A percentile compares a stretch with the other conserved stretches of the same genome.
These are phyloP conservation scores for Penicillium parvum DNA, from an alignment of 495 filamentous ascomycete species.

Conservation along the genomic window DNA sequence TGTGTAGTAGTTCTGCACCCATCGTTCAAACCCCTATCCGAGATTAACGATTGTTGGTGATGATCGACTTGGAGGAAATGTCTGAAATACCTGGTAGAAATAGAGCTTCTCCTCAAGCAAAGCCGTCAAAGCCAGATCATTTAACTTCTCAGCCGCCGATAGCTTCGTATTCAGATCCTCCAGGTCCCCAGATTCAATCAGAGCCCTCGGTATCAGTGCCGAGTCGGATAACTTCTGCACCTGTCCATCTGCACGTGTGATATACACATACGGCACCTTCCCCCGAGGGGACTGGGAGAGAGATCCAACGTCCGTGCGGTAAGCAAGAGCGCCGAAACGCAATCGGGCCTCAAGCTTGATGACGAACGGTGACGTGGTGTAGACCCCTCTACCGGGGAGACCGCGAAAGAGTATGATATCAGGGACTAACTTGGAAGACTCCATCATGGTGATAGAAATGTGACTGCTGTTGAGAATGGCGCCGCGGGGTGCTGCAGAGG, in stretches of 20 bases:
- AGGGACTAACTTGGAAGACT: neutral
- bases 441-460: neutral
- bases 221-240: conserved; percentile 40
- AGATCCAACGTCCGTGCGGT: conserved; percentile 43
- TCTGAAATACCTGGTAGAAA: conserved; percentile 42
- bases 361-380: conserved; percentile 63
- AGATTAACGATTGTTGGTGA: neutral
- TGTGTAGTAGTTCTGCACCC: conserved; percentile 57
- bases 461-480: no score
- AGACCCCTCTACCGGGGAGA: conserved; percentile 31
- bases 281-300: conserved; percentile 43
- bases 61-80: neutral
- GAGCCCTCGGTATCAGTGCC: conserved; percentile 44
- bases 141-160: conserved; percentile 29
- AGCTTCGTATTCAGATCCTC: conserved; percentile 46
- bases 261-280: conserved; percentile 55
- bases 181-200: conserved; percentile 39
- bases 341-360: conserved; percentile 61
- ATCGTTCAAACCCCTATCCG: conserved; percentile 34
- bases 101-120: conserved; percentile 59
- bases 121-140: conserved; percentile 49
- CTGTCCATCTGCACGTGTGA: conserved; percentile 12
- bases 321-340: conserved; percentile 48
- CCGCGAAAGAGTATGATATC: conserved; percentile 46
- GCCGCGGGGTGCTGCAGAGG: neutral